These are phyloP conservation scores for Tympanopsis confertula DNA, from an alignment of 2,329 filamentous ascomycete genomes.

Conservation along the genomic window DNA sequence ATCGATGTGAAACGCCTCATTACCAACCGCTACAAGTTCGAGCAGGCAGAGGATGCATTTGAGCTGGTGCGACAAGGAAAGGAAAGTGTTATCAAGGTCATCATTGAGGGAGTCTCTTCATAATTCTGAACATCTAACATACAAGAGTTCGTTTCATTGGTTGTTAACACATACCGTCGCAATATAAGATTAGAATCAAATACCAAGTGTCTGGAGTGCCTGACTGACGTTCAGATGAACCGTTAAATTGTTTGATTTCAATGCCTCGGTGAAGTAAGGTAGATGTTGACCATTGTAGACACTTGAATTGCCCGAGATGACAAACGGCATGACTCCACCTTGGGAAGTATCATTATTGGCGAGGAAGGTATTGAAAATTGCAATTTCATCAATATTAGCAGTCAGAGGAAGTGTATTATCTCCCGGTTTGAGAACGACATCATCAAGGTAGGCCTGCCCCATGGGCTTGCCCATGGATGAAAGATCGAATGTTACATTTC, in stretches of 20 bases:
- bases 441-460: not conserved
- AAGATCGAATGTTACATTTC: not conserved
- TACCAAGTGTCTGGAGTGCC: too few relatives aligned
- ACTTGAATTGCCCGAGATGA: not conserved
- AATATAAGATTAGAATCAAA: too few relatives aligned
- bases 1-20: slow-evolving; percentile 13
- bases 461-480: not conserved
- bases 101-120: slow-evolving; percentile 31
- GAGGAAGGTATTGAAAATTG: too few relatives aligned
- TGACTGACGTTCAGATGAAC: not conserved
- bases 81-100: slow-evolving; percentile 26
- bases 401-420: not conserved
- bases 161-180: too few relatives aligned
- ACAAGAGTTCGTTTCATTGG: too few relatives aligned
- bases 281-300: not conserved
- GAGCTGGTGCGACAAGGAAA: slow-evolving; percentile 25
- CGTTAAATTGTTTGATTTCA: not conserved
- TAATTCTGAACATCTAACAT: too few relatives aligned
- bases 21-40: slow-evolving; percentile 18
- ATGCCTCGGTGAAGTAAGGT: not conserved
- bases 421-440: not conserved
- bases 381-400: not conserved
- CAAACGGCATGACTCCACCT: not conserved
- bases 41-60: slow-evolving; percentile 34
- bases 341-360: not conserved